Evolutionary conservation across 2,329 filamentous ascomycete genomes (phyloP), one percentile per base, ranked within the genome.

Genomic region (Colletotrichum costaricense): DNA sequence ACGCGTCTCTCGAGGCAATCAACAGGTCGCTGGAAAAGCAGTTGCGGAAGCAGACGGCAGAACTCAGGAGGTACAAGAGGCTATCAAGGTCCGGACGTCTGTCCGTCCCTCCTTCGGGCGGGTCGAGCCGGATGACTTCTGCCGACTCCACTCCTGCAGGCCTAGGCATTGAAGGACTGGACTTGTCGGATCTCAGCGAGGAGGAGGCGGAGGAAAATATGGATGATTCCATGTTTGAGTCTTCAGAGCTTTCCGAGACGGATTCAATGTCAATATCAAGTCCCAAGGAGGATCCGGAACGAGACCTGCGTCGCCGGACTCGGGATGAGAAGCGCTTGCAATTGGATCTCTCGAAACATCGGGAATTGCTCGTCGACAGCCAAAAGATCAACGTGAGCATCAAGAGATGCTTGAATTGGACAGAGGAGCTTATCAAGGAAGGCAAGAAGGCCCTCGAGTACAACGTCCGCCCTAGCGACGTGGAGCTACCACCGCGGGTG

Each of bases 381-480:
- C 95, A 98, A 79, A 97, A 95, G 84, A 95, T 98, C 87, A 98
- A 98, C 80, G 94, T 97, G 81, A 97, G 94, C 81, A 89, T 99
- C 58, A 97, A 95, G 81, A 90, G 94, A 60, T 99, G 97, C 81
- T 88, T 98, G 42, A 92, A 92, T 76, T 96, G 94, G 90, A 97
- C 95, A 0, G 96, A 99, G 80, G 92, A 94, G 75, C 88, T 99
- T 57, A 98, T 99, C 81, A 92, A 90, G 62, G 95, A 98, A 77
- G 97, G 93, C 6, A 93, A 92, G 79, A 96, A 94, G 80, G 97
- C 97, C 0, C 88, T 99, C 2, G 93, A 93, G 60, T 98, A 98
- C 80, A 88, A 90, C 71, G 94, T 98, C 30, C 89, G 89, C 35
- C 90, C 93, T 9, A 94, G 91, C 76, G 96, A 98, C 78, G 88